phyloP scores from a whole-genome alignment of 75 land plant species.

The Sequoia sempervirens region DNA sequence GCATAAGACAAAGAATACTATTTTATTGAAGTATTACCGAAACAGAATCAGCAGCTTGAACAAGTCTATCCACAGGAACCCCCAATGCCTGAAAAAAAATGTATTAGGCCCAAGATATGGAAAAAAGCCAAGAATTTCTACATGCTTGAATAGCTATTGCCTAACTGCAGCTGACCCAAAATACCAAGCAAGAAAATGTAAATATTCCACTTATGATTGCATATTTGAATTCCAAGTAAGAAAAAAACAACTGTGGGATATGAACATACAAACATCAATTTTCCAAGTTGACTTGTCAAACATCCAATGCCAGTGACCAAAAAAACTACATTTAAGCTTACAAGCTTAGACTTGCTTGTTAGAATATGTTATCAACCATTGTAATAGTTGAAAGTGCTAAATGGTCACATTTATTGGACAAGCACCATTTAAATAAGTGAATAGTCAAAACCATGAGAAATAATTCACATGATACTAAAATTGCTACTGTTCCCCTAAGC shows the following conservation, averaged over 20 bases:
- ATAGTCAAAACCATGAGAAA: too few species aligned
- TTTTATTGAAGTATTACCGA: conserved; percentile 48
- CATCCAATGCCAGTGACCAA: neutral
- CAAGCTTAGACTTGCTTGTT: too few species aligned
- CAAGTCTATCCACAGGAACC: conserved; percentile 77
- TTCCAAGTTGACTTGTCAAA: neutral
- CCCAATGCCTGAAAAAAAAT: conserved; percentile 71
- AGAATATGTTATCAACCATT: neutral
- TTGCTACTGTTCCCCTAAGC: too few species aligned
- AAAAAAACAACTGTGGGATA: neutral
- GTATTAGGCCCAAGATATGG: neutral
- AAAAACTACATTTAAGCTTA: neutral
- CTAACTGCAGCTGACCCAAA: neutral
- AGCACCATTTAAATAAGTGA: too few species aligned
- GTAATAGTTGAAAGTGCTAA: neutral
- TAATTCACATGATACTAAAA: too few species aligned
- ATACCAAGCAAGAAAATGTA: neutral
- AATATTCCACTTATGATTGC: neutral
- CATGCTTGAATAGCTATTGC: neutral
- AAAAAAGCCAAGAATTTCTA: neutral
- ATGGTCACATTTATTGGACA: neutral
- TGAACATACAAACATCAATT: neutral
- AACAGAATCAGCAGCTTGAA: conserved; percentile 90
- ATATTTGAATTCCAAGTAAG: neutral
- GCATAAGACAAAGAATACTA: neutral